These are phyloP conservation scores for Ehretia macrophylla DNA, from an alignment of 257 asterid genomes.

Conservation along the genomic window DNA sequence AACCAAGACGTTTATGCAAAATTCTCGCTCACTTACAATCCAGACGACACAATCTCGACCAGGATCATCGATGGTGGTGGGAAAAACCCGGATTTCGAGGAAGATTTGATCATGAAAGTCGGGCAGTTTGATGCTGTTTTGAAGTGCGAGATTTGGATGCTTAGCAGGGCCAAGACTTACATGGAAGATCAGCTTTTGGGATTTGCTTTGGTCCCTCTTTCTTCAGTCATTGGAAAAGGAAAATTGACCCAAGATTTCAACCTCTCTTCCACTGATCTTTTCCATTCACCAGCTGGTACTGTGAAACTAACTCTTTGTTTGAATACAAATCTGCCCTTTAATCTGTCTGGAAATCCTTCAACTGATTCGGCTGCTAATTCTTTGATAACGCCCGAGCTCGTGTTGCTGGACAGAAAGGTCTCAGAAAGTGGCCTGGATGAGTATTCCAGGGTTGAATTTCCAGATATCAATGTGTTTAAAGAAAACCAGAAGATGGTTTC, in stretches of 20 bases:
- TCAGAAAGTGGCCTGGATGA: slow-evolving; percentile 27
- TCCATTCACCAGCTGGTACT: slow-evolving; percentile 69
- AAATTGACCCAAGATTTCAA: slow-evolving; percentile 45
- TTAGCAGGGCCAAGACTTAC: slow-evolving; percentile 52
- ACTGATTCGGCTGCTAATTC: slow-evolving; percentile 11
- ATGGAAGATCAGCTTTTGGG: slow-evolving; percentile 78
- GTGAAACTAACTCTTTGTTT: slow-evolving; percentile 50
- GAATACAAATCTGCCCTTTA: slow-evolving; percentile 26
- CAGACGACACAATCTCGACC: slow-evolving; percentile 49
- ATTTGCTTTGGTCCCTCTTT: slow-evolving; percentile 48
- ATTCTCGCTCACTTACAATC: slow-evolving; percentile 63
- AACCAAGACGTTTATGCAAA: slow-evolving; percentile 68
- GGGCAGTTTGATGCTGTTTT: slow-evolving; percentile 39
- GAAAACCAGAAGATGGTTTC: slow-evolving; percentile 65
- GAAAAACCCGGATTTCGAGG: slow-evolving; percentile 50
- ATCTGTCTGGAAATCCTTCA: slow-evolving; percentile 13
- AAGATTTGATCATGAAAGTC: slow-evolving; percentile 40
- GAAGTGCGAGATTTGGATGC: slow-evolving; percentile 78
- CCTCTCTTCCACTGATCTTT: slow-evolving; percentile 65
- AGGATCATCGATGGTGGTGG: slow-evolving; percentile 46
- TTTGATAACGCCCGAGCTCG: not conserved
- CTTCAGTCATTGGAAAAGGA: slow-evolving; percentile 42
- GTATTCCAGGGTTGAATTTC: slow-evolving; percentile 56
- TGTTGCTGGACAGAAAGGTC: slow-evolving; percentile 26
- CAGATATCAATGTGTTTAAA: slow-evolving; percentile 37